Evolutionary conservation across 495 filamentous ascomycete genomes (phyloP), one percentile per base, ranked within the genome.

Genomic region (Penicillium canescens): DNA sequence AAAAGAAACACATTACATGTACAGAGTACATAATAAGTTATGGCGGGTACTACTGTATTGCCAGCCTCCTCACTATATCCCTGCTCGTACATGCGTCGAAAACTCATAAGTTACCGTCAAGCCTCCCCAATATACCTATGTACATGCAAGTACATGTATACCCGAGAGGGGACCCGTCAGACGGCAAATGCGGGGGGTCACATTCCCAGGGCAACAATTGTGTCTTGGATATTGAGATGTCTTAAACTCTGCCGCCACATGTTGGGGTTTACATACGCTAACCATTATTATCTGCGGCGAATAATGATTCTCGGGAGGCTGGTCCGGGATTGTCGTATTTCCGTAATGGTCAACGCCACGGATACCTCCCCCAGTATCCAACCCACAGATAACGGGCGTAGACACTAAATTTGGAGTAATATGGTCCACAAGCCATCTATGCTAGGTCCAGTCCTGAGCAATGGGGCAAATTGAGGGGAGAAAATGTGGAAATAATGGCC

Each of bases 191-290:
- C 33, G 51, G 42, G 35, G 42, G 9, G 24, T 23, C 11, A 18
- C 9, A 23, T 38, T 46, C 23, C 26, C 36, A 39, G 23, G 21
- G 28, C 21, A 20, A 28, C 12, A 21, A 21, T 4, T 12, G 4
- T 40, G 38, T 24, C 26, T 33, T 33, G 13, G 16, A 47, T 37
- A 10, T 3, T 21, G 12, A 24, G 11, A 52, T 54, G 49, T 51
- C 49, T 51, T 28, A 26, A 51, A 51, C 40, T 51, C 13, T 50
- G 28, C 26, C 14, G 21, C 46, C 46, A 50, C 39, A 24, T 21
- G 8, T n/a, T 13, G 13, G 28, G 35, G 20, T 16, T 13, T 18
- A 31, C 14, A 18, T n/a, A 34, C 34, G 12, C 1, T 31, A 46
- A 35, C 16, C 31, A 13, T 35, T 16, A 36, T 16, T 28, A 9